Conservation (phyloP, 1,139 yeast genomes). For the Candida sanyaensis region DNA sequence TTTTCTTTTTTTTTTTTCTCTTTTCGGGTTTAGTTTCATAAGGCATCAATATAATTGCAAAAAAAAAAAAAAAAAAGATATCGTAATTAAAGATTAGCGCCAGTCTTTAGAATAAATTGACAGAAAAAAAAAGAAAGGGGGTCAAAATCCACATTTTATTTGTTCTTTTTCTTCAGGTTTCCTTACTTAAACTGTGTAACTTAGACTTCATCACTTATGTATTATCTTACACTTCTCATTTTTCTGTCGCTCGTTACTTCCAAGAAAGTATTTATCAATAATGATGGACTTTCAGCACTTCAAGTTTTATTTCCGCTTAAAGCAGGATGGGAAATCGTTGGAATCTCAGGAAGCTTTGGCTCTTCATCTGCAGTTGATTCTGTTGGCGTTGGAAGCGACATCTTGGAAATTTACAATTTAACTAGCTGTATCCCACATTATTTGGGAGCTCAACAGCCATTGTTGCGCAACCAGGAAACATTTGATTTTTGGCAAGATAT, state of each 20-base stretch:
- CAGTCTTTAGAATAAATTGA: too few relatives aligned
- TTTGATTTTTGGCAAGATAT: conserved; percentile 38
- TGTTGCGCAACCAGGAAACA: conserved; percentile 37
- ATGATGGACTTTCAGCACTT: conserved; percentile 36
- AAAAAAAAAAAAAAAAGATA: too few relatives aligned
- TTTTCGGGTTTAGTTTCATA: too few relatives aligned
- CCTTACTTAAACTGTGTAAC: not conserved
- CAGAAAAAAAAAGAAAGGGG: too few relatives aligned
- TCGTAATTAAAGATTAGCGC: too few relatives aligned
- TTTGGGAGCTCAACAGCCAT: conserved; percentile 37
- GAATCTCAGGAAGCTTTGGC: conserved; percentile 39
- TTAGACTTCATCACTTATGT: not conserved
- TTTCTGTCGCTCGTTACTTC: conserved; percentile 6
- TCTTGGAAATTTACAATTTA: conserved; percentile 30
- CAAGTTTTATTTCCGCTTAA: conserved; percentile 36
- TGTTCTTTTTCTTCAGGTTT: too few relatives aligned
- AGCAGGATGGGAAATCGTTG: conserved; percentile 39
- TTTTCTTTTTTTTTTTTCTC: too few relatives aligned
- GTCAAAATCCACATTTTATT: too few relatives aligned
- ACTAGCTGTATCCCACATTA: conserved; percentile 39
- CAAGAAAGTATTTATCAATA: conserved; percentile 38
- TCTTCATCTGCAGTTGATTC: conserved; percentile 37
- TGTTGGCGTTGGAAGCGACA: conserved; percentile 27
- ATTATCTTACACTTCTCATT: not conserved
- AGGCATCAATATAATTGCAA: too few relatives aligned